phyloP scores from a whole-genome alignment of 2,329 filamentous ascomycete species.

The Lasiodiplodia theobromae region DNA sequence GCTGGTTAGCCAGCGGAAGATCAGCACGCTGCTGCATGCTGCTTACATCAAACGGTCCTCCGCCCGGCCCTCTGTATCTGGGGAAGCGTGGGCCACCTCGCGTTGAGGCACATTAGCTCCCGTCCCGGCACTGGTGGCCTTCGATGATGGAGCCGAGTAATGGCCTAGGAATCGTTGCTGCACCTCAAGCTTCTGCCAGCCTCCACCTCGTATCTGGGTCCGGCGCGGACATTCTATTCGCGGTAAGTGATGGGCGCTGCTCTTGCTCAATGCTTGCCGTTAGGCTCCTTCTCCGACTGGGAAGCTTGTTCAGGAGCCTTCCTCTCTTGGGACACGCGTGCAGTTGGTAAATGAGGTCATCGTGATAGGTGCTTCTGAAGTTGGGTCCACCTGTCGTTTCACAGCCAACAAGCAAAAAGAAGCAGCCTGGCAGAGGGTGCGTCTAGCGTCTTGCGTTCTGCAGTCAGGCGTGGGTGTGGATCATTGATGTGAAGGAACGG shows the following conservation, averaged over 20 bases:
- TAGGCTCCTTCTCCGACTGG: not conserved
- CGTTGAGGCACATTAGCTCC: conserved; percentile 4
- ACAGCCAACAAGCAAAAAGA: conserved; percentile 5
- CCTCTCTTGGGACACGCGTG: not conserved
- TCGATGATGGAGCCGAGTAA: conserved; percentile 2
- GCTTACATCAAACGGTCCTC: conserved; percentile 24
- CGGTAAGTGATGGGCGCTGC: conserved; percentile 18
- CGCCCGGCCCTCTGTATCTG: conserved; percentile 8
- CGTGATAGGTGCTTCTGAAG: not conserved
- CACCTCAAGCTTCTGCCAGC: conserved; percentile 6
- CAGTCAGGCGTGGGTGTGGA: conserved; percentile 19
- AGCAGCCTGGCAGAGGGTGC: conserved; percentile 4
- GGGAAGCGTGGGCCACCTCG: not conserved
- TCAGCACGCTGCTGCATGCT: conserved; percentile 10
- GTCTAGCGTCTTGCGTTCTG: conserved; percentile 22
- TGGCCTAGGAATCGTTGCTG: conserved; percentile 5
- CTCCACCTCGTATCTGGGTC: conserved; percentile 13
- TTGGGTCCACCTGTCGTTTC: not conserved
- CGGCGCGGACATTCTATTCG: conserved; percentile 16
- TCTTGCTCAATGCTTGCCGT: not conserved
- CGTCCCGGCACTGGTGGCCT: not conserved
- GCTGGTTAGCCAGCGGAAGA: conserved; percentile 12
- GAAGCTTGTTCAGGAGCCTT: conserved; percentile 2
- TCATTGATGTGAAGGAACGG: conserved; percentile 27
- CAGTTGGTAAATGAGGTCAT: conserved; percentile 7